Conservation (phyloP, 129 eudicot species). For the Flaveria bidentis region DNA sequence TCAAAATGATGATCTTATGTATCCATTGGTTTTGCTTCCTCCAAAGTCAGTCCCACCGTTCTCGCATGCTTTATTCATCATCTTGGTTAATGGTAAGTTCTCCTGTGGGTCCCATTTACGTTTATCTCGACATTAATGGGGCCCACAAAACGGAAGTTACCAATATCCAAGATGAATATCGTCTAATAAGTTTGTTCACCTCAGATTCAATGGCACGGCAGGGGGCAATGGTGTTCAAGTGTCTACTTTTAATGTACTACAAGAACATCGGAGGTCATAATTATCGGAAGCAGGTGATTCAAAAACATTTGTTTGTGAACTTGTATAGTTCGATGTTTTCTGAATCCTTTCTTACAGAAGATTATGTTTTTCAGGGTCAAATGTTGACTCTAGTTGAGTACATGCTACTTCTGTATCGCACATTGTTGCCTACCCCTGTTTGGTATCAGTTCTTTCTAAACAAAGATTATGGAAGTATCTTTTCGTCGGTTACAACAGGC, state of each 20-base stretch:
- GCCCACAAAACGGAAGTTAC: background rate
- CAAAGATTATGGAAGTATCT: constrained; percentile 78
- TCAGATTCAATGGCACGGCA: constrained; percentile 57
- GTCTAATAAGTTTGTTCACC: background rate
- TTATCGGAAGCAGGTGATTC: constrained; percentile 50
- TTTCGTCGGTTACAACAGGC: constrained; percentile 72
- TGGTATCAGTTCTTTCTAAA: constrained; percentile 80
- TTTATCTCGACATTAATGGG: background rate
- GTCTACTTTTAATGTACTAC: constrained; percentile 49
- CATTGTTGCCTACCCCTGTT: constrained; percentile 72
- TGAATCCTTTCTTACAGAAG: constrained; percentile 8
- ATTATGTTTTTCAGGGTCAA: constrained; percentile 55
- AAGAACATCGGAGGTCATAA: constrained; percentile 49
- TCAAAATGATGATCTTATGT: constrained; percentile 45
- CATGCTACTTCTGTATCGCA: constrained; percentile 64
- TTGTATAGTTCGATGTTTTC: background rate
- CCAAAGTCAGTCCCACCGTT: constrained; percentile 51
- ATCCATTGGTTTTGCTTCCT: constrained; percentile 50
- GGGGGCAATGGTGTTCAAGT: constrained; percentile 48
- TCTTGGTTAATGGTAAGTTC: constrained; percentile 48
- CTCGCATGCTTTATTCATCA: constrained; percentile 51
- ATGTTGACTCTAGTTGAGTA: constrained; percentile 78
- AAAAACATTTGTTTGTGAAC: background rate
- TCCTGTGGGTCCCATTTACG: background rate
- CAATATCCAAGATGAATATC: background rate